These are phyloP conservation scores for Arabidopsis suecica DNA, from an alignment of 345 rosid genomes.

Conservation along the genomic window DNA sequence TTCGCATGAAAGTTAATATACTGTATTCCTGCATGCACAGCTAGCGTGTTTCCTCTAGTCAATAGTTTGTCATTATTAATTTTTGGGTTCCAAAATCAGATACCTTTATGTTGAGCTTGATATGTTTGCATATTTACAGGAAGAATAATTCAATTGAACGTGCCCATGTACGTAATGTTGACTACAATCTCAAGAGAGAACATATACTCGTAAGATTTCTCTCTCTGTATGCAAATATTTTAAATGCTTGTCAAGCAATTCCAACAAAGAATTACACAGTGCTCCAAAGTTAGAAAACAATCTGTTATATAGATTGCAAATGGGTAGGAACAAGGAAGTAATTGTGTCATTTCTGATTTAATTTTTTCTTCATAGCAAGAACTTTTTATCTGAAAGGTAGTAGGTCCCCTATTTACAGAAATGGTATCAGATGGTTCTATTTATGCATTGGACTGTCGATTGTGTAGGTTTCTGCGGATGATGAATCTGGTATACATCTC, in stretches of 20 bases:
- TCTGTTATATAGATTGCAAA: background rate
- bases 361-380: background rate
- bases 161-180: constrained; percentile 64
- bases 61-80: constrained; percentile 10
- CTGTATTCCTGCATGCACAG: background rate
- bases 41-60: constrained; percentile 16
- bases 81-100: constrained; percentile 1
- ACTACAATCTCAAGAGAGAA: constrained; percentile 64
- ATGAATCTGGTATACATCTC: constrained; percentile 67
- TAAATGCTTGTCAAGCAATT: background rate
- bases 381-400: background rate
- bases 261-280: background rate
- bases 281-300: background rate
- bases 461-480: constrained; percentile 68
- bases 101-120: constrained; percentile 4
- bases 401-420: background rate
- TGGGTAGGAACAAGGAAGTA: background rate
- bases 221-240: background rate
- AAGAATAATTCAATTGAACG: constrained; percentile 70
- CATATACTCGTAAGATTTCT: constrained; percentile 64
- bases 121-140: constrained; percentile 52
- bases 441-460: constrained; percentile 10
- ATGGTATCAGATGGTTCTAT: background rate
- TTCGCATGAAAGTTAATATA: constrained; percentile 3
- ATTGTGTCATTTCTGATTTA: background rate